Evolutionary conservation across 2,329 filamentous ascomycete species (phyloP).

Genomic region (Fusarium buharicum): DNA sequence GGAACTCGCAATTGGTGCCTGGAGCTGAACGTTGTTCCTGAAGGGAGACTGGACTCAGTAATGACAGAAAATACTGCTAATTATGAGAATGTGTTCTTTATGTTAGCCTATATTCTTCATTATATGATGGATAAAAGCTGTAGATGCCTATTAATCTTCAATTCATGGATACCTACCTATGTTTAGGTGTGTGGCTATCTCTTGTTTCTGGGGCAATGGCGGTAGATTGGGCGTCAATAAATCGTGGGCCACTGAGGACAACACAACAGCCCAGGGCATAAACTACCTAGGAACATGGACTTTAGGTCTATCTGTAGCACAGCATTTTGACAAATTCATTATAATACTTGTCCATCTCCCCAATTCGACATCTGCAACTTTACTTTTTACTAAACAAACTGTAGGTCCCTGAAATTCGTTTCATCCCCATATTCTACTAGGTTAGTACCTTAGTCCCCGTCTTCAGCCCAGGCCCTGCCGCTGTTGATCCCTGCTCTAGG

Average conservation of each 20-base stretch:
- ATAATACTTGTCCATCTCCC: constrained; percentile 16
- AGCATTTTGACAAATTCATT: constrained; percentile 9
- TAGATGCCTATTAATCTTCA: constrained; percentile 16
- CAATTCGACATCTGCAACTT: constrained; percentile 12
- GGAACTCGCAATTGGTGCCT: constrained; percentile 11
- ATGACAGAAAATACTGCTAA: neutral
- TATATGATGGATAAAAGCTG: neutral
- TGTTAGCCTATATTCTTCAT: neutral
- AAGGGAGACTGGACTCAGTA: neutral
- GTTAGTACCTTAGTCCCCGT: constrained; percentile 3
- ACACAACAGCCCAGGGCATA: constrained; percentile 28
- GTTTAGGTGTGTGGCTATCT: constrained; percentile 20
- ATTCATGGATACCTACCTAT: constrained; percentile 7
- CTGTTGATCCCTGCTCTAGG: constrained; percentile 38
- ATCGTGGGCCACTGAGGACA: constrained; percentile 38
- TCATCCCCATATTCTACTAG: constrained; percentile 19
- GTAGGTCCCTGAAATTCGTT: constrained; percentile 19
- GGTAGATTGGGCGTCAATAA: constrained; percentile 46
- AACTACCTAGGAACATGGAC: constrained; percentile 5
- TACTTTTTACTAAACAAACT: neutral
- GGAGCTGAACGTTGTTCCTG: constrained; percentile 4
- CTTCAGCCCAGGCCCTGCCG: constrained; percentile 7
- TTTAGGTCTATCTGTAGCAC: constrained; percentile 19
- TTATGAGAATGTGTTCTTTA: neutral
- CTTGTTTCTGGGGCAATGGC: constrained; percentile 47